Evolutionary conservation across 768 basidiomycete genomes (phyloP).

Genomic region (Agrocybe pediades): DNA sequence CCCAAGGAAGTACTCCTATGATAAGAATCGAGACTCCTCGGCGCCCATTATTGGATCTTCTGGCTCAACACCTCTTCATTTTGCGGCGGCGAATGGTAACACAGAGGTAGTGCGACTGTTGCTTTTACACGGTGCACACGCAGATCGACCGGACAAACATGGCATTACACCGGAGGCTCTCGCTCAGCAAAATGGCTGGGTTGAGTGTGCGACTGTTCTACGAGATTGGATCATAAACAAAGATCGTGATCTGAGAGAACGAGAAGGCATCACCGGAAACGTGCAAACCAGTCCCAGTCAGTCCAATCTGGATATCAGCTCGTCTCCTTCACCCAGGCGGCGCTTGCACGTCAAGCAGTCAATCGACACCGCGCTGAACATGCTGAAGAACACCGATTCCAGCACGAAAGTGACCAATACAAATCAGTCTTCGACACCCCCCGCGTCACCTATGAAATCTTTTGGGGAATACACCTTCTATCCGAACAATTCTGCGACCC

Average conservation of each 20-base stretch:
- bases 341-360: conserved; percentile 77
- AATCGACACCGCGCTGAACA: conserved; percentile 70
- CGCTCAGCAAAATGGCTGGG: conserved; percentile 78
- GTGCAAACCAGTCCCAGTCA: conserved; percentile 14
- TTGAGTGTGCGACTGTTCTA: conserved; percentile 75
- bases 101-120: conserved; percentile 74
- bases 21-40: conserved; percentile 64
- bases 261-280: conserved; percentile 32
- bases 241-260: conserved; percentile 61
- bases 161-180: conserved; percentile 86
- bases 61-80: conserved; percentile 95
- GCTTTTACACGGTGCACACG: conserved; percentile 81
- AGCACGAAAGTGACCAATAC: conserved; percentile 27
- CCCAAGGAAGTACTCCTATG: conserved; percentile 73
- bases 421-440: conserved; percentile 35
- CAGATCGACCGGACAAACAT: conserved; percentile 86
- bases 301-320: conserved; percentile 26
- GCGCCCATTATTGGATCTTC: conserved; percentile 76
- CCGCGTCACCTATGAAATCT: conserved; percentile 40
- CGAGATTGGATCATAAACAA: conserved; percentile 66
- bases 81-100: conserved; percentile 95
- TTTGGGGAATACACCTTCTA: conserved; percentile 50
- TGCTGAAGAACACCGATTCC: conserved; percentile 41
- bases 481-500: conserved; percentile 31
- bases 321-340: conserved; percentile 24